A percentile compares a stretch with the other conserved stretches of the same genome.
phyloP scores from a whole-genome alignment of 2,329 filamentous ascomycete genomes.

The Neonectria coccinea region DNA sequence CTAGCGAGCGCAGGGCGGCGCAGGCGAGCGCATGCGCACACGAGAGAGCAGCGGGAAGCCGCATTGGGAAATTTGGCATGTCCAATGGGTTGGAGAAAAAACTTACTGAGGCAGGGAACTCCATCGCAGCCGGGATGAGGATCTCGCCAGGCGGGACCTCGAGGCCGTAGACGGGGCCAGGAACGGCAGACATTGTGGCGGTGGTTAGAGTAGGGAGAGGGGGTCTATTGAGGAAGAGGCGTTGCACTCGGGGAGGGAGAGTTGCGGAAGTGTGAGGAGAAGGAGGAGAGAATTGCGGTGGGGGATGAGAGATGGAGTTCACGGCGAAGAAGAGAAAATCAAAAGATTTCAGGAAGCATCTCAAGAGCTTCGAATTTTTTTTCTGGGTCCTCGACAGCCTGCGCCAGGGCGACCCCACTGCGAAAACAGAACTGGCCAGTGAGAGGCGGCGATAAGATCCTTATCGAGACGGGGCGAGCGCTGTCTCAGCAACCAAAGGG shows the following conservation, averaged over 20 bases:
- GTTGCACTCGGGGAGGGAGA: neutral
- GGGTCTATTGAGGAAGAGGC: slow-evolving; percentile 17
- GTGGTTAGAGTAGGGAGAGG: slow-evolving; percentile 17
- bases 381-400: slow-evolving; percentile 38
- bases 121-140: slow-evolving; percentile 80
- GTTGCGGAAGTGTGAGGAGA: slow-evolving; percentile 12
- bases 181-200: slow-evolving; percentile 66
- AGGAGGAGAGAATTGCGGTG: slow-evolving; percentile 25
- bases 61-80: neutral
- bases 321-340: slow-evolving; percentile 37
- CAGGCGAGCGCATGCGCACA: slow-evolving; percentile 11
- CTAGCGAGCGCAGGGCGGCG: slow-evolving; percentile 3
- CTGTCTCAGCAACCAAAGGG: slow-evolving; percentile 51
- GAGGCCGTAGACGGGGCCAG: slow-evolving; percentile 90
- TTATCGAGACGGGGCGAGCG: slow-evolving; percentile 45
- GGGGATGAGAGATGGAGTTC: slow-evolving; percentile 33
- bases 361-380: slow-evolving; percentile 52
- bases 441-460: slow-evolving; percentile 43
- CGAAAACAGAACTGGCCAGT: slow-evolving; percentile 43
- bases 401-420: slow-evolving; percentile 32
- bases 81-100: slow-evolving; percentile 16
- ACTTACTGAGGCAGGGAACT: slow-evolving; percentile 87
- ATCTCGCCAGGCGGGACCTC: slow-evolving; percentile 88
- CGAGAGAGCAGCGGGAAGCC: neutral
- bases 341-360: slow-evolving; percentile 38